Conservation (phyloP, 2,329 filamentous ascomycete genomes). For the Epichloe bromicola region DNA sequence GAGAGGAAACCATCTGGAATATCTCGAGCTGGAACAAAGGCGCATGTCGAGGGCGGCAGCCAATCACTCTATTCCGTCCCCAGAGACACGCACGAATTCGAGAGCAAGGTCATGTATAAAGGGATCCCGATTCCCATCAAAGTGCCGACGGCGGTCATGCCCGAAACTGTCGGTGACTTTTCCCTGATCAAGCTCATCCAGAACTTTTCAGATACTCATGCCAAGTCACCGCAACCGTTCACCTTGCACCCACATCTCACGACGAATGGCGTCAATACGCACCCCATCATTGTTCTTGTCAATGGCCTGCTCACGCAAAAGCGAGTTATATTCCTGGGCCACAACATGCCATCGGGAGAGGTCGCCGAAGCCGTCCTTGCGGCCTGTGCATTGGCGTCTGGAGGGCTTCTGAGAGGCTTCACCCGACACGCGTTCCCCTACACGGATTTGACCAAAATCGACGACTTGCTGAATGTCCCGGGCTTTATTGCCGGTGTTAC, state of each 20-base stretch:
- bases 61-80: slow-evolving; percentile 61
- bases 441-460: slow-evolving; percentile 94
- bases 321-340: slow-evolving; percentile 85
- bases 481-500: slow-evolving; percentile 97
- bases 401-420: slow-evolving; percentile 84
- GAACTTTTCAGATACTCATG: slow-evolving; percentile 74
- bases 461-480: slow-evolving; percentile 87
- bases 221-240: slow-evolving; percentile 75
- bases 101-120: slow-evolving; percentile 90
- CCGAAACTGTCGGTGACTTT: slow-evolving; percentile 95
- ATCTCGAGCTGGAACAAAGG: slow-evolving; percentile 49
- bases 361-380: slow-evolving; percentile 96
- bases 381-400: slow-evolving; percentile 87
- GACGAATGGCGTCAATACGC: slow-evolving; percentile 76
- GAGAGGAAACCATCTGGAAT: slow-evolving; percentile 35
- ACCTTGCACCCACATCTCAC: slow-evolving; percentile 82
- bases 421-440: slow-evolving; percentile 95
- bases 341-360: slow-evolving; percentile 89
- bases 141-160: slow-evolving; percentile 82
- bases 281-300: slow-evolving; percentile 87
- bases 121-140: slow-evolving; percentile 95
- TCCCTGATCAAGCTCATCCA: slow-evolving; percentile 95
- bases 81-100: slow-evolving; percentile 93
- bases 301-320: slow-evolving; percentile 96
- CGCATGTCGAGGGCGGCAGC: slow-evolving; percentile 40